Evolutionary conservation across 2,329 filamentous ascomycete genomes (phyloP).

Genomic region (Fusarium sp.): DNA sequence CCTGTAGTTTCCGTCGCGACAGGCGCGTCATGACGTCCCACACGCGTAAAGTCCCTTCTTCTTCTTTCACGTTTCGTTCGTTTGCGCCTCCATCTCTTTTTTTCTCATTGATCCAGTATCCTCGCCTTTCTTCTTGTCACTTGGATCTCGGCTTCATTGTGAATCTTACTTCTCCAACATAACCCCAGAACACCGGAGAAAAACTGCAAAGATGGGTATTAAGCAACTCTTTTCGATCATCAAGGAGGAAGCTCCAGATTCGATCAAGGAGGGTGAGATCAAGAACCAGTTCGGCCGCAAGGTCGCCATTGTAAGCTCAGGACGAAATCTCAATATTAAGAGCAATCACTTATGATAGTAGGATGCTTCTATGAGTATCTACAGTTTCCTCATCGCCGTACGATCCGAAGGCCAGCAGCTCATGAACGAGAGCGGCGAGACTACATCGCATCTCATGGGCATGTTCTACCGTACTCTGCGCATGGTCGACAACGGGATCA

Average conservation of each 20-base stretch:
- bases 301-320: constrained; percentile 84
- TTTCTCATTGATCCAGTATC: not conserved
- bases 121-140: not conserved
- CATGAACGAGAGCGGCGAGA: constrained; percentile 93
- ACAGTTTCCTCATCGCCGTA: constrained; percentile 97
- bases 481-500: constrained; percentile 99
- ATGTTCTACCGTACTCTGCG: constrained; percentile 99
- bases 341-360: constrained; percentile 29
- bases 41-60: constrained; percentile 36
- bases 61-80: constrained; percentile 26
- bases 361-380: constrained; percentile 90
- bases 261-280: constrained; percentile 96
- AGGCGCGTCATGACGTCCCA: constrained; percentile 44
- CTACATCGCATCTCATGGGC: constrained; percentile 97
- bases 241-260: constrained; percentile 92
- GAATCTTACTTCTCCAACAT: not conserved
- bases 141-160: not conserved
- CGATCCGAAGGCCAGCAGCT: constrained; percentile 96
- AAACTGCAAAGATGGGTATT: constrained; percentile 63
- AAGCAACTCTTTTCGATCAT: constrained; percentile 83
- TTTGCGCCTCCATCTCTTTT: constrained; percentile 7
- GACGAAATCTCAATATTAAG: not conserved
- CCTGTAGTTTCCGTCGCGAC: constrained; percentile 39
- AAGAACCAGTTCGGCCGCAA: constrained; percentile 99
- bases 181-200: not conserved